Evolutionary conservation across 495 filamentous ascomycete species (phyloP), one percentile per base, ranked within the genome.

Genomic region (Aspergillus bridgeri): DNA sequence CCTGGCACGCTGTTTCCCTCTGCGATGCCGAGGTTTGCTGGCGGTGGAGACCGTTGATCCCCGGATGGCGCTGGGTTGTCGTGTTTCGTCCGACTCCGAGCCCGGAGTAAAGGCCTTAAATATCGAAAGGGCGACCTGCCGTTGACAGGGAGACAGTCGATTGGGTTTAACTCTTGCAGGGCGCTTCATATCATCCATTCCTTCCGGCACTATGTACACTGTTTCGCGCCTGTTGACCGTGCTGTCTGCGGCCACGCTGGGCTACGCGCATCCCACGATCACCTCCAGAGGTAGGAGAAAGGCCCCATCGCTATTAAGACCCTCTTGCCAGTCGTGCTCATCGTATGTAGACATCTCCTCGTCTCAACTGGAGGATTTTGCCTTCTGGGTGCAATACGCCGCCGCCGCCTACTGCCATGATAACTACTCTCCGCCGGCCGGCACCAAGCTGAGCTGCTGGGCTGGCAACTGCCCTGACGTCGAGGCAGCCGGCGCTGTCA

Each of bases 301-400:
- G 11, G 15, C n/a, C 23, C 33, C 33, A 11, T 38, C 5, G 33
- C 11, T 13, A 15, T 38, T 3, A 15, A 38, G 6, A n/a, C 9
- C 6, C 18, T 21, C 18, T 42, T 0, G 21, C 7, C 49, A 21
- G 8, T 6, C 38, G 13, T 20, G 38, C 23, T 4, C 17, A 19
- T 6, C 25, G 9, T 1, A 2, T 21, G 21, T 23, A 52, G 50
- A 52, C 7, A 19, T 52, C 19, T 33, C 50, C 2, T 22, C 50
- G 17, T 22, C 50, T 42, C 50, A 52, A 33, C 45, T 58, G 20
- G 53, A 65, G 23, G 74, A 79, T 18, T 75, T 90, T 53, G 60
- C 79, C 17, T 80, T 88, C 61, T 87, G 80, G 69, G 79, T 83
- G n/a, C 84, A 91, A 67, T 91, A 86, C 69, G 76, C 87, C 1